A percentile compares a stretch with the other conserved stretches of the same genome.
phyloP scores from a whole-genome alignment of 1,284 basidiomycete species.

The Ceratobasidium sp. region DNA sequence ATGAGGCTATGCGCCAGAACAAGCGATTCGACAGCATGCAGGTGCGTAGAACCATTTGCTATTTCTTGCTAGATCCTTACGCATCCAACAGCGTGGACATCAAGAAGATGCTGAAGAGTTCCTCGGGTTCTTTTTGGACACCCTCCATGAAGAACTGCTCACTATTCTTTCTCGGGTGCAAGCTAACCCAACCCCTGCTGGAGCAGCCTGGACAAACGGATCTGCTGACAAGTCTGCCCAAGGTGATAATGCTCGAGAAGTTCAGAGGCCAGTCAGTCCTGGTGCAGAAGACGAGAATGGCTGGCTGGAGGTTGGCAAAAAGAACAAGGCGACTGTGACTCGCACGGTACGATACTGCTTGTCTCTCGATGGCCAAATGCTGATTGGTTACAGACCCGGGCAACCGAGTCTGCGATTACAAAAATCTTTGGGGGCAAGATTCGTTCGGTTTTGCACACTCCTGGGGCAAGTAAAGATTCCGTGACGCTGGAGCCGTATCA shows the following conservation, averaged over 20 bases:
- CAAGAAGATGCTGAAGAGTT: constrained; percentile 99
- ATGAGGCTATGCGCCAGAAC: constrained; percentile 95
- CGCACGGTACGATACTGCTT: constrained; percentile 66
- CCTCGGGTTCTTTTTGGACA: constrained; percentile 96
- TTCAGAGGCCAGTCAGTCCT: constrained; percentile 51
- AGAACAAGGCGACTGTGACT: constrained; percentile 84
- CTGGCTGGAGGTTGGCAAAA: constrained; percentile 94
- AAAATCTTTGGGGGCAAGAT: constrained; percentile 94
- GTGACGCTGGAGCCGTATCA: constrained; percentile 94
- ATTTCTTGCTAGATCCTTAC: constrained; percentile 13
- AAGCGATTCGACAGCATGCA: constrained; percentile 94
- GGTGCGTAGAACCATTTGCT: constrained; percentile 56
- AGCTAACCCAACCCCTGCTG: constrained; percentile 46
- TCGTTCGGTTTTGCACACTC: constrained; percentile 83
- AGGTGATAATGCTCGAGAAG: constrained; percentile 47
- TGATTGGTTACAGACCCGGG: constrained; percentile 65
- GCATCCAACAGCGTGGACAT: constrained; percentile 71
- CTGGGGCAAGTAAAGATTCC: constrained; percentile 78
- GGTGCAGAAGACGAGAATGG: constrained; percentile 50
- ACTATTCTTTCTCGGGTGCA: constrained; percentile 57
- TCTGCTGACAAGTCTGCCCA: neutral
- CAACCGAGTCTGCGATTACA: constrained; percentile 86
- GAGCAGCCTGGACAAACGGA: constrained; percentile 42
- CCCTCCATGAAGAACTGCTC: constrained; percentile 91
- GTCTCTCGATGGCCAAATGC: neutral